A percentile compares a stretch with the other conserved stretches of the same genome.
Evolutionary conservation across 2,329 filamentous ascomycete genomes (phyloP).

Genomic region (Aspergillus clavatus): DNA sequence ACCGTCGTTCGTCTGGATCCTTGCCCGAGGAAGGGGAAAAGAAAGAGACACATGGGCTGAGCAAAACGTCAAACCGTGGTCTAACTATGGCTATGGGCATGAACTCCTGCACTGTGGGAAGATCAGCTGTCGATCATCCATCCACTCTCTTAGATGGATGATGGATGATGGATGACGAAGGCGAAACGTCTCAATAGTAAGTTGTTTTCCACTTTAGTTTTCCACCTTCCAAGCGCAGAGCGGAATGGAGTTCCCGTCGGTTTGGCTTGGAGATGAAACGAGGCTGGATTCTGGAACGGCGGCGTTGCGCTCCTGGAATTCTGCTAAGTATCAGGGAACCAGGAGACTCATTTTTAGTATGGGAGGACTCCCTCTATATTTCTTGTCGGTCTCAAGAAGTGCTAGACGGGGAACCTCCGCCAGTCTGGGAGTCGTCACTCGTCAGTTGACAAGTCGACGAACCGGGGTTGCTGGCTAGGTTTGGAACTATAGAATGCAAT

Average conservation of each 20-base stretch:
- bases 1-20: too few species aligned
- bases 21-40: too few species aligned
- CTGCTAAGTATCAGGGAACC: background rate
- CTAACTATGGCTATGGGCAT: background rate
- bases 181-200: background rate
- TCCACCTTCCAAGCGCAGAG: too few species aligned
- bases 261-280: background rate
- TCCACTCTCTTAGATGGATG: too few species aligned
- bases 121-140: slow-evolving; percentile 10
- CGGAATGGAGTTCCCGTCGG: too few species aligned
- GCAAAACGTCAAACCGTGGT: too few species aligned
- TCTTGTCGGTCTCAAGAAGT: too few species aligned
- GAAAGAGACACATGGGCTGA: too few species aligned
- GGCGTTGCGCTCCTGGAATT: background rate
- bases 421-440: background rate
- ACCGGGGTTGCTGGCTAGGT: slow-evolving; percentile 2
- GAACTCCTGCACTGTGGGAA: slow-evolving; percentile 1
- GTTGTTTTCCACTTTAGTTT: too few species aligned
- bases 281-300: background rate
- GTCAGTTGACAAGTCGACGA: too few species aligned
- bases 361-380: slow-evolving; percentile 6
- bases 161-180: slow-evolving; percentile 1
- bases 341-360: background rate
- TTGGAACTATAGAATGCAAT: slow-evolving; percentile 14
- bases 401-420: slow-evolving; percentile 4